Evolutionary conservation across 1,284 basidiomycete genomes (phyloP).

Genomic region (Pyrrhoderma lamaoense): DNA sequence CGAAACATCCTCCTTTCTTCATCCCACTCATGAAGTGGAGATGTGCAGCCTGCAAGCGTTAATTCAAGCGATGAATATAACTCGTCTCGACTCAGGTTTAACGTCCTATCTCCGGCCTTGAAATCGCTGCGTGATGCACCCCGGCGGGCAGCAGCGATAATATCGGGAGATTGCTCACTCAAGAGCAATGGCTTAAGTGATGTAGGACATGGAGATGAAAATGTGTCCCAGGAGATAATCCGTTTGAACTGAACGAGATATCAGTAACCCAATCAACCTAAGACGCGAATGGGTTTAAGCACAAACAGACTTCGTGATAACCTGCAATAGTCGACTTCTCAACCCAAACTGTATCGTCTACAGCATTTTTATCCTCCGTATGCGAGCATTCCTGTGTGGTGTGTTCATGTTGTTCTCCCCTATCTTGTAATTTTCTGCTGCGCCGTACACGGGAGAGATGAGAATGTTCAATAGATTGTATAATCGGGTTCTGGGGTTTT

Average conservation of each 20-base stretch:
- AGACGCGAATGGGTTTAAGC: no score
- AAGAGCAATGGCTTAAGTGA: conserved; percentile 38
- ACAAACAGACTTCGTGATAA: no score
- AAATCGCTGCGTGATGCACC: conserved; percentile 38
- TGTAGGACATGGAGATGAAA: conserved; percentile 27
- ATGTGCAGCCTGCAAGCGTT: conserved; percentile 57
- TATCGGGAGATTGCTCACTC: conserved; percentile 49
- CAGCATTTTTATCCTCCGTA: no score
- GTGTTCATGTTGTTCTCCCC: no score
- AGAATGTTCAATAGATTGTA: conserved; percentile 34
- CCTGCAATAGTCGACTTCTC: no score
- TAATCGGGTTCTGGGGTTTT: conserved; percentile 70
- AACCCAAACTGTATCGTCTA: no score
- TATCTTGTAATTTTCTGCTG: no score
- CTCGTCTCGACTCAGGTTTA: conserved; percentile 39
- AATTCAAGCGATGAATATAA: conserved; percentile 45
- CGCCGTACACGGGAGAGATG: not conserved
- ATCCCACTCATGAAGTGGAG: conserved; percentile 58
- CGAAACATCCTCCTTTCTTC: conserved; percentile 40
- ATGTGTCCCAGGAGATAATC: conserved; percentile 34
- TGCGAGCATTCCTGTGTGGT: no score
- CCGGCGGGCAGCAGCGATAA: conserved; percentile 43
- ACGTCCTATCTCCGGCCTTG: conserved; percentile 30
- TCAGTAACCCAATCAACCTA: no score
- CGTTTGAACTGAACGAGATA: not conserved